Conservation (phyloP, 306 rosid species). For the Echinosophora koreensis region DNA sequence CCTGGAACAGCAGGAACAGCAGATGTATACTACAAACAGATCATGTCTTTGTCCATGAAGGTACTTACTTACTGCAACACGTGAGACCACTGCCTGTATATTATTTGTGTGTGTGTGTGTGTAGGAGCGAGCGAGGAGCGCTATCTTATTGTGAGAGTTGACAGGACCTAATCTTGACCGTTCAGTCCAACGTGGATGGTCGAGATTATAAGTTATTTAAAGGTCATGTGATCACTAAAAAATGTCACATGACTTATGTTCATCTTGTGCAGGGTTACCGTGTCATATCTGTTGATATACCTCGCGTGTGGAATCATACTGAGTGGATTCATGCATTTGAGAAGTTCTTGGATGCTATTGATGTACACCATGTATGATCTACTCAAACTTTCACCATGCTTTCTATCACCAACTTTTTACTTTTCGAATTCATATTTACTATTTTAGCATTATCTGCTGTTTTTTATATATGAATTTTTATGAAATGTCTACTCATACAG, state of each 20-base stretch:
- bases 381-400: slow-evolving; percentile 29
- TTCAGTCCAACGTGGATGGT: neutral
- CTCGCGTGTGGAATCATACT: slow-evolving; percentile 90
- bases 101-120: neutral
- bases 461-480: slow-evolving; percentile 30
- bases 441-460: slow-evolving; percentile 33
- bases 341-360: slow-evolving; percentile 97
- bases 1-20: slow-evolving; percentile 99
- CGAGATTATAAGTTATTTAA: neutral
- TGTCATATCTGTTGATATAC: slow-evolving; percentile 92
- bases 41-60: slow-evolving; percentile 93
- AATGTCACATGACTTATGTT: neutral
- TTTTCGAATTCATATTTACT: slow-evolving; percentile 16
- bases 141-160: neutral
- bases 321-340: slow-evolving; percentile 99
- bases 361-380: slow-evolving; percentile 90
- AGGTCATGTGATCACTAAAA: neutral
- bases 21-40: slow-evolving; percentile 96
- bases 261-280: slow-evolving; percentile 85
- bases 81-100: neutral
- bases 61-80: slow-evolving; percentile 40
- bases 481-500: slow-evolving; percentile 6
- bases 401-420: slow-evolving; percentile 36
- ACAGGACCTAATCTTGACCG: neutral
- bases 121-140: too few relatives aligned